Conservation (phyloP, 257 asterid species). For the Solanum corneliomulleri region DNA sequence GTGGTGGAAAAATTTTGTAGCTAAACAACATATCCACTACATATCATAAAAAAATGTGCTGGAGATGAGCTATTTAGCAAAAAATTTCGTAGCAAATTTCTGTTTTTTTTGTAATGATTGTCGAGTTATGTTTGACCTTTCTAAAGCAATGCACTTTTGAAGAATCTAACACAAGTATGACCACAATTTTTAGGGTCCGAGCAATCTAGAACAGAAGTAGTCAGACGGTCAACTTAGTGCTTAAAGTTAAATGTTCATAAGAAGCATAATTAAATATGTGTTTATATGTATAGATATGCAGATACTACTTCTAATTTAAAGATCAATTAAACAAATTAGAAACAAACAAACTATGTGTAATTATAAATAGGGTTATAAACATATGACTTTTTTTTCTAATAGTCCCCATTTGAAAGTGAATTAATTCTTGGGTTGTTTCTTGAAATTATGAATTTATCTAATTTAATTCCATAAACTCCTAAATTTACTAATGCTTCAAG, state of each 20-base stretch:
- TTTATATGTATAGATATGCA: background rate
- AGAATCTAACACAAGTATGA: background rate
- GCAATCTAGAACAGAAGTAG: background rate
- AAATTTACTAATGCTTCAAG: background rate
- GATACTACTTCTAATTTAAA: background rate
- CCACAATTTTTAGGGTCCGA: background rate
- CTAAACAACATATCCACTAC: background rate
- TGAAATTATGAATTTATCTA: background rate
- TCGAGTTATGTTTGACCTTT: background rate
- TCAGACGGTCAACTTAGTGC: background rate
- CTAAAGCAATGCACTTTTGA: background rate
- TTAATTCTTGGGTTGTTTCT: background rate
- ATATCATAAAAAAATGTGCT: too few relatives aligned
- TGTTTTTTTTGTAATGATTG: background rate
- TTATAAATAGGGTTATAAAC: background rate
- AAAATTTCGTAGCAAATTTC: background rate
- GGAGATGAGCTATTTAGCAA: background rate
- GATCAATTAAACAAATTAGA: background rate
- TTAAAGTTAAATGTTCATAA: background rate
- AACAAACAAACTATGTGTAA: background rate
- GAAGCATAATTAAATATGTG: background rate
- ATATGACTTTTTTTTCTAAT: background rate
- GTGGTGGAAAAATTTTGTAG: background rate
- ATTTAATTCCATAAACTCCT: background rate
- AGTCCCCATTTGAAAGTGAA: background rate